Percentiles rank a stretch among this genome's conserved stretches.
Conservation (phyloP, 441 rosid species). For the Viola pubescens region DNA sequence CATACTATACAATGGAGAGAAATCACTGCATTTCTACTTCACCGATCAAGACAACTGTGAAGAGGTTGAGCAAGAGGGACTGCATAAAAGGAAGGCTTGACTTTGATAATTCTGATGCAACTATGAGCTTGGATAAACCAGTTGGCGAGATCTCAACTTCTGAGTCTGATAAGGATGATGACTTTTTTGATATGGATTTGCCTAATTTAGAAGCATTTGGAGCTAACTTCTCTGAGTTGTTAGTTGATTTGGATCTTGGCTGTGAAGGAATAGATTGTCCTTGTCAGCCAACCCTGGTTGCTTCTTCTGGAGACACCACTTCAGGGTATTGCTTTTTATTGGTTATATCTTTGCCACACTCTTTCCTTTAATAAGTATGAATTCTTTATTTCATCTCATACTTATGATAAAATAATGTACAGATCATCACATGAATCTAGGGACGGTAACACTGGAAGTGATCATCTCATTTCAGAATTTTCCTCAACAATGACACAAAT, state of each 20-base stretch:
- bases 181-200: conserved; percentile 56
- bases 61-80: conserved; percentile 43
- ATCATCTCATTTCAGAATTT: conserved; percentile 39
- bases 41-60: conserved; percentile 39
- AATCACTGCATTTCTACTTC: conserved; percentile 53
- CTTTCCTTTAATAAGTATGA: not conserved
- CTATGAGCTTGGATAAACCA: conserved; percentile 23
- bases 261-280: conserved; percentile 33
- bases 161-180: conserved; percentile 52
- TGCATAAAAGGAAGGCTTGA: conserved; percentile 64
- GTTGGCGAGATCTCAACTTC: conserved; percentile 33
- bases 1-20: conserved; percentile 57
- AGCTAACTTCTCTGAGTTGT: conserved; percentile 53
- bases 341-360: not conserved
- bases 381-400: not conserved
- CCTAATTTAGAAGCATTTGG: conserved; percentile 58
- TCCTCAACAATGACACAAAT: conserved; percentile 45
- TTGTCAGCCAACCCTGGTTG: conserved; percentile 28
- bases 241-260: conserved; percentile 64
- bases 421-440: conserved; percentile 50
- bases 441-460: conserved; percentile 31
- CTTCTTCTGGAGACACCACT: conserved; percentile 26
- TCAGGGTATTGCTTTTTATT: conserved; percentile 43
- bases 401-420: conserved; percentile 1
- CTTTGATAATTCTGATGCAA: conserved; percentile 48